Conservation (phyloP, 495 filamentous ascomycete genomes). For the Podospora sp. region DNA sequence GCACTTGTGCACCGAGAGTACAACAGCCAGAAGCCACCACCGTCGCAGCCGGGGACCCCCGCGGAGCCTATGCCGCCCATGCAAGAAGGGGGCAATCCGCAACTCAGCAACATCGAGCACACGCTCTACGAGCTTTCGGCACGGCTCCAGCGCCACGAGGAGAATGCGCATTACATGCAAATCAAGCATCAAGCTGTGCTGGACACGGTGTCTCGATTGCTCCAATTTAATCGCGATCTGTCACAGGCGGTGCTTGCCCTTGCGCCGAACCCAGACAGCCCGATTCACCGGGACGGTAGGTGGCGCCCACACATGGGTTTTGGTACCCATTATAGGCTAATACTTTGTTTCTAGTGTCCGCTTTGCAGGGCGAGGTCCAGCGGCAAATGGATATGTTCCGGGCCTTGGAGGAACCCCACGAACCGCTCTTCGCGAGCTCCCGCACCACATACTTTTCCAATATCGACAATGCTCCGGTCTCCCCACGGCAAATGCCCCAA, state of each 20-base stretch:
- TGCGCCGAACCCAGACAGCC: constrained; percentile 66
- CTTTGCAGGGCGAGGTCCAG: constrained; percentile 81
- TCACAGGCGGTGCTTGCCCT: constrained; percentile 70
- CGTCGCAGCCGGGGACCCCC: constrained; percentile 80
- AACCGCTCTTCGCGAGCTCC: constrained; percentile 71
- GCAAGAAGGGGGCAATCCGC: constrained; percentile 73
- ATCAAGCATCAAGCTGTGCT: constrained; percentile 79
- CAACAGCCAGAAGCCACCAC: constrained; percentile 75
- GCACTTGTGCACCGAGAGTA: constrained; percentile 94
- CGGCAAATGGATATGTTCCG: constrained; percentile 77
- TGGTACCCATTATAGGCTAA: constrained; percentile 37
- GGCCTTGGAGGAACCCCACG: constrained; percentile 71
- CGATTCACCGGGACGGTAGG: constrained; percentile 65
- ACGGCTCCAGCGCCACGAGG: constrained; percentile 79
- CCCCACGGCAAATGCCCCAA: constrained; percentile 86
- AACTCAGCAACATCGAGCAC: constrained; percentile 78
- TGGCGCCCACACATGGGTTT: constrained; percentile 22
- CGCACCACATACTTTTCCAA: constrained; percentile 72
- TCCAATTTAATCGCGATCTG: constrained; percentile 70
- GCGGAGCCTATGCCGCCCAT: constrained; percentile 70
- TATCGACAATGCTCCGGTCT: constrained; percentile 79
- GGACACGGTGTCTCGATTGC: constrained; percentile 75
- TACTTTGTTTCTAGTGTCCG: constrained; percentile 59
- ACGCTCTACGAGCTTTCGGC: constrained; percentile 76
- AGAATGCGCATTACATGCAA: constrained; percentile 74